Evolutionary conservation across 2,329 filamentous ascomycete genomes (phyloP).

Genomic region (Rutstroemia sp.): DNA sequence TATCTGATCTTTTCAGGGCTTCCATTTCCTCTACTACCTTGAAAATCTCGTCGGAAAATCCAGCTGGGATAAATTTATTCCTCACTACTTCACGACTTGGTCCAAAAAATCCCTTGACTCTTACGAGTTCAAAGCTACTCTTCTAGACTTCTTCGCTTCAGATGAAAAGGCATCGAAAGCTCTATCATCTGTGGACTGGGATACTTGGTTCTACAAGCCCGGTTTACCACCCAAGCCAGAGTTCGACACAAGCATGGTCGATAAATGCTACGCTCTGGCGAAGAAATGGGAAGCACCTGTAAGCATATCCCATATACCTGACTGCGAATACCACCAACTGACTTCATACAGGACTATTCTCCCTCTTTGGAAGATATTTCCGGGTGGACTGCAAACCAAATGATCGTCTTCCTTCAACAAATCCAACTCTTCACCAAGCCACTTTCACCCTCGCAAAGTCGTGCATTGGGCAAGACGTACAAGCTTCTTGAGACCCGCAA

Average conservation of each 20-base stretch:
- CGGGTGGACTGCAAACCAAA: constrained; percentile 76
- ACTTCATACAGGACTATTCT: constrained; percentile 40
- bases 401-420: constrained; percentile 81
- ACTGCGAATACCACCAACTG: neutral
- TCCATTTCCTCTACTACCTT: constrained; percentile 86
- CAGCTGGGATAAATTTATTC: constrained; percentile 94
- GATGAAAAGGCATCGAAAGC: constrained; percentile 56
- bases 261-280: constrained; percentile 76
- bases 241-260: constrained; percentile 83
- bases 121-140: constrained; percentile 86
- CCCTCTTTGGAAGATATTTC: constrained; percentile 64
- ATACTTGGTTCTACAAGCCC: constrained; percentile 79
- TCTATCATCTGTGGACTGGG: constrained; percentile 75
- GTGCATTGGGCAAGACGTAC: constrained; percentile 69
- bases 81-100: constrained; percentile 85
- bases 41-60: constrained; percentile 77
- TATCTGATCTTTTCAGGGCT: constrained; percentile 44
- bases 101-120: constrained; percentile 83
- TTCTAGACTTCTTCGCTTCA: constrained; percentile 73
- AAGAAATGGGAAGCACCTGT: constrained; percentile 67
- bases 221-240: constrained; percentile 84
- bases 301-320: constrained; percentile 18
- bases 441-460: constrained; percentile 57
- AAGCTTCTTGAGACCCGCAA: constrained; percentile 69
- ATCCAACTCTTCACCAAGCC: constrained; percentile 61